These are phyloP conservation scores for Flagelloscypha sp. DNA, from an alignment of 768 basidiomycete genomes.

Conservation along the genomic window DNA sequence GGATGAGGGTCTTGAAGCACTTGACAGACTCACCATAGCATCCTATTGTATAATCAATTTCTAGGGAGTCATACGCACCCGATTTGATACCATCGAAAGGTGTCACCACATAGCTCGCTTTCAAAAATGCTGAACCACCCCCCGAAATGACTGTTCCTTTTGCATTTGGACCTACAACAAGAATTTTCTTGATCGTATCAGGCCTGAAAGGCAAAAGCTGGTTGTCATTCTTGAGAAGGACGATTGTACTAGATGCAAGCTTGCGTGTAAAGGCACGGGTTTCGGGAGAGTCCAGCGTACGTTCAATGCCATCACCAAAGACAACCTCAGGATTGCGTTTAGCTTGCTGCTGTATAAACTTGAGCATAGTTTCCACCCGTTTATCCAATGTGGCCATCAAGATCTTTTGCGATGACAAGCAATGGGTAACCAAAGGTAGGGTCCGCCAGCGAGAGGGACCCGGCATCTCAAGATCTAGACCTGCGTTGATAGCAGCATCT, in stretches of 20 bases:
- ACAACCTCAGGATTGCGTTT: conserved; percentile 49
- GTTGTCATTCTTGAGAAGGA: conserved; percentile 56
- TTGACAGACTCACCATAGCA: conserved; percentile 44
- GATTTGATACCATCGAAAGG: conserved; percentile 52
- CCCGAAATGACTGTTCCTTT: conserved; percentile 60
- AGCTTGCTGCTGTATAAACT: conserved; percentile 51
- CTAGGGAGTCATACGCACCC: conserved; percentile 40
- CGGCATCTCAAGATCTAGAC: conserved; percentile 74
- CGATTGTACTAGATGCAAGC: conserved; percentile 54
- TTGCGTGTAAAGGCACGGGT: conserved; percentile 44
- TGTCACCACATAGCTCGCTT: conserved; percentile 53
- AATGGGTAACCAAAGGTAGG: conserved; percentile 24
- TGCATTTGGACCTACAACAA: conserved; percentile 64
- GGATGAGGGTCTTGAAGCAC: not conserved
- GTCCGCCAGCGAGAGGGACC: conserved; percentile 67
- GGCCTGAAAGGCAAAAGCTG: conserved; percentile 45
- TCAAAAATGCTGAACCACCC: conserved; percentile 66
- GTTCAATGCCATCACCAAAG: conserved; percentile 53
- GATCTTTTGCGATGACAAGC: conserved; percentile 43
- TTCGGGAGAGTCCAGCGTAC: conserved; percentile 45
- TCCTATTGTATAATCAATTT: conserved; percentile 51
- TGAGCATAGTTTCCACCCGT: conserved; percentile 41
- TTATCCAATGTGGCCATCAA: conserved; percentile 37
- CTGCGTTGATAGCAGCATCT: conserved; percentile 62
- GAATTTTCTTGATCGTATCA: conserved; percentile 36